Evolutionary conservation across 2,329 filamentous ascomycete genomes (phyloP).

Genomic region (Fusarium odoratissimum): DNA sequence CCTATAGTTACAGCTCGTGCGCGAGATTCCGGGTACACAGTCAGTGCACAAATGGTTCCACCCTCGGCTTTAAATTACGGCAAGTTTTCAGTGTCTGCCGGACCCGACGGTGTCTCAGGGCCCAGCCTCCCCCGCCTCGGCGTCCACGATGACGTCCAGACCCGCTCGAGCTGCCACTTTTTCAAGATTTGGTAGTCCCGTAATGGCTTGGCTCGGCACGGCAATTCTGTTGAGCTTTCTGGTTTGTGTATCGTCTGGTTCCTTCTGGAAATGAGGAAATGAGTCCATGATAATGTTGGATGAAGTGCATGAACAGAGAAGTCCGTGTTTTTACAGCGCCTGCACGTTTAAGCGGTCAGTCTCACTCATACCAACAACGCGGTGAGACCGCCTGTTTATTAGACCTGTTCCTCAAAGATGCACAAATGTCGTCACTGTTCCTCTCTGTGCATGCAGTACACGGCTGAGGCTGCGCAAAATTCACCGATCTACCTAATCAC

Average conservation of each 20-base stretch:
- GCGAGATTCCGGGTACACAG: background rate
- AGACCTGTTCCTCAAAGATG: background rate
- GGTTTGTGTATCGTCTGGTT: background rate
- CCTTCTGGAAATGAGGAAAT: conserved; percentile 3
- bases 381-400: background rate
- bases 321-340: background rate
- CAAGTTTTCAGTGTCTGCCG: background rate
- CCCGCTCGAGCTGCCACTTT: conserved; percentile 1
- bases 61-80: conserved; percentile 10
- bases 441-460: background rate
- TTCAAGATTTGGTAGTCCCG: background rate
- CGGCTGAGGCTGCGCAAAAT: background rate
- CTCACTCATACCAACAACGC: background rate
- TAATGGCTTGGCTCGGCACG: conserved; percentile 9
- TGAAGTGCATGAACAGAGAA: background rate
- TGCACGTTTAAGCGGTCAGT: background rate
- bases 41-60: background rate
- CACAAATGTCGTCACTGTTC: background rate
- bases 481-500: background rate
- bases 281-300: background rate
- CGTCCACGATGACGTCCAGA: conserved; percentile 6
- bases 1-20: background rate
- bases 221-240: conserved; percentile 11
- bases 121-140: conserved; percentile 2
- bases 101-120: background rate